Base-by-base conservation (phyloP, 257 asterid species). In the Coffea eugenioides region DNA sequence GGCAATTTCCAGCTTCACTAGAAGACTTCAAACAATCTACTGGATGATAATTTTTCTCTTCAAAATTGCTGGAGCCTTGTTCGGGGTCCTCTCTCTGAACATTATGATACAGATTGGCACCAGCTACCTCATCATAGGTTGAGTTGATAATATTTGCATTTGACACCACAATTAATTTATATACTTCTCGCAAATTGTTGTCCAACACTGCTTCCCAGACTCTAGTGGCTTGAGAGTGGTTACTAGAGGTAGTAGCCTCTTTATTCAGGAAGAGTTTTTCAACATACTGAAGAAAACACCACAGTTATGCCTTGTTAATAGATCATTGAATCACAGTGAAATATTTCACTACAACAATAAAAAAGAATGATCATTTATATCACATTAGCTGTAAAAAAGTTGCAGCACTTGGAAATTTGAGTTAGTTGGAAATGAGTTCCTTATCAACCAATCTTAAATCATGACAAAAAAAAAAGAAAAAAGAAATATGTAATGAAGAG, bases 191-290 rank as follows among this genome's bases (percentile, higher is more conserved):
- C 86, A 93, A 79, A 78, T 90, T 89, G 89, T 92, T 88, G 83
- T 87, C 82, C 87, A 71, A 82, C 67, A 95, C 98, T 74, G 99
- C 99, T 88, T 93, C 97, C 99, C 99, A 92, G 84, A 90, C 83
- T 82, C 88, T 68, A 62, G 80, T 79, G 65, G 89, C 88, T 61
- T 82, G 87, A 68, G 88, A 80, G 49, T 67, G 69, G 67, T 77
- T 73, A 82, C 82, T 76, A n/a, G 86, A 81, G 74, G 78, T 43
- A 34, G 72, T 76, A 76, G 88, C 88, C 80, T 89, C 93, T 86
- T 86, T 92, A 75, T 86, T 88, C 78, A 95, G 74, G 79, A 93
- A 83, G 83, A 90, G 88, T 86, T 92, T 95, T 80, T 86, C 89
- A 73, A 88, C 96, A 87, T 95, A 95, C 99, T 95, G 92, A 74